Conservation (phyloP, 2,329 filamentous ascomycete genomes). For the Sporothrix pseudoabietina region DNA sequence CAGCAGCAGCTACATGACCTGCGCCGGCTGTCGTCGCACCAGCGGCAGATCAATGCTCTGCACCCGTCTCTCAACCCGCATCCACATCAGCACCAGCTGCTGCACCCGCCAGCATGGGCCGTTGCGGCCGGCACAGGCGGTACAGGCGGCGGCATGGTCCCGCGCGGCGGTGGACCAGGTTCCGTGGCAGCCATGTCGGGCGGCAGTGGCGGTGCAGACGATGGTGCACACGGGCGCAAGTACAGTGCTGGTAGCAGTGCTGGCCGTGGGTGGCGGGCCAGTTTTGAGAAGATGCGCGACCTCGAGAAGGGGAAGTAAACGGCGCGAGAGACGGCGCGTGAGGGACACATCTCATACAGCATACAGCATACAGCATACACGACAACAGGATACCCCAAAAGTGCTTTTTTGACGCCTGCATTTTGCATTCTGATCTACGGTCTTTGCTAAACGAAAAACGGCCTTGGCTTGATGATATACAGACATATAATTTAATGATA, state of each 20-base stretch:
- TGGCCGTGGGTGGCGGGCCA: constrained; percentile 14
- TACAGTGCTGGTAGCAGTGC: constrained; percentile 25
- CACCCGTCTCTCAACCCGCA: background rate
- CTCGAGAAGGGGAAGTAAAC: constrained; percentile 28
- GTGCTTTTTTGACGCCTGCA: constrained; percentile 6
- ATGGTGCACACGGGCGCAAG: background rate
- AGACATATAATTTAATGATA: background rate
- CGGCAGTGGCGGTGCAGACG: background rate
- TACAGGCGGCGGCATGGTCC: background rate
- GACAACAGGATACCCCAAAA: constrained; percentile 17
- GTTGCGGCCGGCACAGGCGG: background rate
- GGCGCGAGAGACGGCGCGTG: too few relatives aligned
- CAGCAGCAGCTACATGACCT: constrained; percentile 19
- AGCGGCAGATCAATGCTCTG: background rate
- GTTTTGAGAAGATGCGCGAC: constrained; percentile 27
- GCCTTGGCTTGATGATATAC: constrained; percentile 1
- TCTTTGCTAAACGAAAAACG: background rate
- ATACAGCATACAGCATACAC: background rate
- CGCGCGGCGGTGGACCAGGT: background rate
- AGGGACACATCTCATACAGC: background rate
- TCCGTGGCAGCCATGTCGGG: background rate
- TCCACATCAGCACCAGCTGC: constrained; percentile 11
- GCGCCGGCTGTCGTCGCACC: constrained; percentile 3
- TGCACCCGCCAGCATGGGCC: constrained; percentile 13
- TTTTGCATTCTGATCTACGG: background rate